phyloP scores from a whole-genome alignment of 805 yeast genomes.

The Kuraishia hungarica region DNA sequence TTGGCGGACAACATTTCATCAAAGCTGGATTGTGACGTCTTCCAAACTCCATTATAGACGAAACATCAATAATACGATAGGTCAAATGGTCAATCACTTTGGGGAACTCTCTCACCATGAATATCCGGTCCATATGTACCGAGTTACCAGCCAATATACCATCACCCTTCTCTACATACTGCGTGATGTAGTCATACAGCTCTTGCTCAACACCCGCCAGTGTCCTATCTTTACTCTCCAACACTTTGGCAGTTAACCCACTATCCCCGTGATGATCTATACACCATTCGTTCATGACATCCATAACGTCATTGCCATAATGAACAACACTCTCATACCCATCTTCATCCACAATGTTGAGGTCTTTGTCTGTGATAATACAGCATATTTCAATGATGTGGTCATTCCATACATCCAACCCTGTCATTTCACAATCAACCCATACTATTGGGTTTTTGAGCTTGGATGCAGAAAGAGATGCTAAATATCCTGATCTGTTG shows the following conservation, averaged over 20 bases:
- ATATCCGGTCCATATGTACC: slow-evolving; percentile 83
- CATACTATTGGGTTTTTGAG: slow-evolving; percentile 52
- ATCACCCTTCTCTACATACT: slow-evolving; percentile 40
- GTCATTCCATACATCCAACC: slow-evolving; percentile 73
- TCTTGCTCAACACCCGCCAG: slow-evolving; percentile 56
- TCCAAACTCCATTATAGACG: slow-evolving; percentile 76
- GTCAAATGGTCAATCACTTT: slow-evolving; percentile 46
- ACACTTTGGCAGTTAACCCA: slow-evolving; percentile 72
- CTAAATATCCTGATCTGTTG: too few relatives aligned
- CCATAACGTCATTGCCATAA: slow-evolving; percentile 51
- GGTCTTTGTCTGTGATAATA: slow-evolving; percentile 75
- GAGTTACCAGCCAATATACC: slow-evolving; percentile 89
- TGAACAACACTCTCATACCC: slow-evolving; percentile 72
- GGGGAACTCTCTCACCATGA: slow-evolving; percentile 81
- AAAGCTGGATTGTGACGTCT: slow-evolving; percentile 66
- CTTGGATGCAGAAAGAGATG: not conserved
- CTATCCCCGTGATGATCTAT: slow-evolving; percentile 63
- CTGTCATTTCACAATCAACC: slow-evolving; percentile 99
- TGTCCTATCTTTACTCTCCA: slow-evolving; percentile 43
- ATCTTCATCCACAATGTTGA: slow-evolving; percentile 50
- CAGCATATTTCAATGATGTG: slow-evolving; percentile 89
- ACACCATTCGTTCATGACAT: slow-evolving; percentile 86
- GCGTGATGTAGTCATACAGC: slow-evolving; percentile 50
- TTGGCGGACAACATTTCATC: slow-evolving; percentile 48
- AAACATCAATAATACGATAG: slow-evolving; percentile 85